Conservation (phyloP, 148 eudicot genomes). For the Mesembryanthemum crystallinum region DNA sequence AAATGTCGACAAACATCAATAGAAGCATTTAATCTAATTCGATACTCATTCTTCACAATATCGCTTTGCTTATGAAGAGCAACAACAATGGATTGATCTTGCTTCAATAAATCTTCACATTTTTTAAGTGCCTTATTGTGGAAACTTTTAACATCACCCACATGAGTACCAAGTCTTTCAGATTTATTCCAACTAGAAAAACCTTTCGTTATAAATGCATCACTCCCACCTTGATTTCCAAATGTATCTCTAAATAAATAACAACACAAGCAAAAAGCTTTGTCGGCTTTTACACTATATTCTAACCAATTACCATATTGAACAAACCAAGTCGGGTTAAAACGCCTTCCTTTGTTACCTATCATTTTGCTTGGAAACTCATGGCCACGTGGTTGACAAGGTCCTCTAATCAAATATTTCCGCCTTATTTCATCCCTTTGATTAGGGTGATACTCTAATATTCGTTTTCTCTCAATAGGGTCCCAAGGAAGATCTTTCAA, state of each 20-base stretch:
- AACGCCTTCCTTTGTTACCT: neutral
- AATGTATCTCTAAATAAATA: neutral
- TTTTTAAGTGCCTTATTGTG: neutral
- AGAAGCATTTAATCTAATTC: neutral
- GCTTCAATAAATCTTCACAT: neutral
- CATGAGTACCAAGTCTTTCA: neutral
- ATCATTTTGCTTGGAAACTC: neutral
- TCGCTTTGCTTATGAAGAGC: neutral
- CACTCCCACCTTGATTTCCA: neutral
- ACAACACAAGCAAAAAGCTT: constrained; percentile 3
- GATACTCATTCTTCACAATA: neutral
- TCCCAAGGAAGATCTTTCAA: no score
- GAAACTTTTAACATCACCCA: no score
- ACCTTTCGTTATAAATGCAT: neutral
- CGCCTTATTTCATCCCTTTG: no score
- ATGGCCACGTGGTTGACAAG: no score
- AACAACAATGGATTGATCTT: neutral
- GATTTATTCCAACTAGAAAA: constrained; percentile 4
- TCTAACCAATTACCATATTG: neutral
- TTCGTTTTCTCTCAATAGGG: no score
- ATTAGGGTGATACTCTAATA: no score
- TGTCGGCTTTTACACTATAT: neutral
- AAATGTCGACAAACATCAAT: neutral
- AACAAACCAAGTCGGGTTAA: neutral
- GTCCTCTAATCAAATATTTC: no score